Evolutionary conservation across 495 filamentous ascomycete species (phyloP).

Genomic region (Penicillium paradoxum): DNA sequence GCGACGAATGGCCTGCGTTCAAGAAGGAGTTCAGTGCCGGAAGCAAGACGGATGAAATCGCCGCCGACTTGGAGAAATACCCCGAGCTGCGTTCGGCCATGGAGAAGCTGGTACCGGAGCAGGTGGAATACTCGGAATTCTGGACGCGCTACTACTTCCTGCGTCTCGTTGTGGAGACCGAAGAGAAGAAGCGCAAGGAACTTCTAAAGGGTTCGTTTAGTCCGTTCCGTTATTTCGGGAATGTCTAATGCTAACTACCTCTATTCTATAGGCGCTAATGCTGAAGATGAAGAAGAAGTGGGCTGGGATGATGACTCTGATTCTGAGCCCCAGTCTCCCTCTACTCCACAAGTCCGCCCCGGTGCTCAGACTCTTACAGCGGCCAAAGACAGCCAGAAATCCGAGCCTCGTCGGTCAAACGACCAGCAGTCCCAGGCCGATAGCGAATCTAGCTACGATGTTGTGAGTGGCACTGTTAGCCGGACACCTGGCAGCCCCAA

Average conservation of each 20-base stretch:
- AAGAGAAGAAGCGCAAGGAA: conserved; percentile 85
- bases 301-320: conserved; percentile 81
- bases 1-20: conserved; percentile 71
- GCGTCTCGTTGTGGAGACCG: conserved; percentile 88
- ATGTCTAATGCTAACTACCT: conserved; percentile 13
- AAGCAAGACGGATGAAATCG: conserved; percentile 79
- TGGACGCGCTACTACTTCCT: conserved; percentile 97
- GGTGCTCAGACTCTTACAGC: conserved; percentile 15
- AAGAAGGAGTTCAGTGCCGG: conserved; percentile 72
- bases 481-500: conserved; percentile 73
- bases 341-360: conserved; percentile 42
- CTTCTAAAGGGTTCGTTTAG: conserved; percentile 74
- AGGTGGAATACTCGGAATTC: conserved; percentile 80
- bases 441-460: conserved; percentile 90
- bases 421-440: conserved; percentile 80
- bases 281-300: conserved; percentile 69
- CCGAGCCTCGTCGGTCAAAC: conserved; percentile 73
- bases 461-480: conserved; percentile 82
- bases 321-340: conserved; percentile 50
- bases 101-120: conserved; percentile 92
- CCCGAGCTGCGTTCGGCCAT: conserved; percentile 83
- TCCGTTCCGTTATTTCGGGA: not conserved
- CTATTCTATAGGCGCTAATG: conserved; percentile 47
- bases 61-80: conserved; percentile 78
- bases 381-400: conserved; percentile 43